Evolutionary conservation across 2,329 filamentous ascomycete genomes (phyloP).

Genomic region (Botrytis tulipae): DNA sequence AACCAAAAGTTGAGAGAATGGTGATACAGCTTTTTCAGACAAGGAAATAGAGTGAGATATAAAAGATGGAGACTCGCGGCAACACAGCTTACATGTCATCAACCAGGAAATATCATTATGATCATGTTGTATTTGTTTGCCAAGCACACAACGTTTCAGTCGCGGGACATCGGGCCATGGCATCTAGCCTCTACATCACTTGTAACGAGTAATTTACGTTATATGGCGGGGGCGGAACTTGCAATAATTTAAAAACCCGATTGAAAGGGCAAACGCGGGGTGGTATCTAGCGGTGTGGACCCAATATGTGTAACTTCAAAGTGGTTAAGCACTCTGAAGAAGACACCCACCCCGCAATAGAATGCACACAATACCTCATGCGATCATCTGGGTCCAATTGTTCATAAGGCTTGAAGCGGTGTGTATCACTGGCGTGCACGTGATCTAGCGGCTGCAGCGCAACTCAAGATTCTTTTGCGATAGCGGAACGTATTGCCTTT

Average conservation of each 20-base stretch:
- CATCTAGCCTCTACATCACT: slow-evolving; percentile 4
- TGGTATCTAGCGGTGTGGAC: slow-evolving; percentile 20
- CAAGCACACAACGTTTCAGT: background rate
- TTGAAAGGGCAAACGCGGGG: background rate
- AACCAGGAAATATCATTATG: background rate
- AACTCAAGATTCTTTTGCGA: background rate
- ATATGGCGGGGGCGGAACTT: slow-evolving; percentile 7
- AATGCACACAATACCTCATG: slow-evolving; percentile 12
- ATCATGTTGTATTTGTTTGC: background rate
- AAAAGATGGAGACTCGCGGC: background rate
- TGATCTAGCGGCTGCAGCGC: slow-evolving; percentile 4
- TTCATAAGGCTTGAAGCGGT: slow-evolving; percentile 7
- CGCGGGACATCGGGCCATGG: background rate
- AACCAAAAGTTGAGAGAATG: background rate
- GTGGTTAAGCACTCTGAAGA: background rate
- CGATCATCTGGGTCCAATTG: slow-evolving; percentile 8
- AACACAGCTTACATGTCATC: background rate
- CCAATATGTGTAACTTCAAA: background rate
- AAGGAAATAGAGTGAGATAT: background rate
- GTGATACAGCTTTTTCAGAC: background rate
- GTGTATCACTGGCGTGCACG: slow-evolving; percentile 3
- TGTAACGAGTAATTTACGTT: background rate
- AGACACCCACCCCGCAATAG: background rate
- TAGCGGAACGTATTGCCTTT: background rate
- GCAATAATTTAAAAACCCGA: background rate